A percentile compares a stretch with the other conserved stretches of the same genome.
phyloP scores from a whole-genome alignment of 345 rosid genomes.

The Citropsis articulata region DNA sequence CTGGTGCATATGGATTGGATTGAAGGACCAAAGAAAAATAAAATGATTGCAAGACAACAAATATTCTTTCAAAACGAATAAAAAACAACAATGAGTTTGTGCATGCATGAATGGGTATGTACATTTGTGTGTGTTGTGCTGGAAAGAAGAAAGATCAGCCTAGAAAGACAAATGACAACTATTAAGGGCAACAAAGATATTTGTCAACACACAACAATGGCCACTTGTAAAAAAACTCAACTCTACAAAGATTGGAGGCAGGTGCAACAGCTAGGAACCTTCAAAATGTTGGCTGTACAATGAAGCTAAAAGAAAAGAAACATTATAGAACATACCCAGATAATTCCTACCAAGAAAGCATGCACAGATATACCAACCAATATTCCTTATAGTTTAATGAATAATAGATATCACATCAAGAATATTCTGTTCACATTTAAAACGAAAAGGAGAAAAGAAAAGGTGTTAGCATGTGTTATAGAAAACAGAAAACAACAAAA shows the following conservation, averaged over 20 bases:
- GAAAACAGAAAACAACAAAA: conserved; percentile 11
- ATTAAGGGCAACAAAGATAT: conserved; percentile 21
- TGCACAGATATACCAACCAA: not conserved
- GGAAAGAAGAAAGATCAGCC: conserved; percentile 38
- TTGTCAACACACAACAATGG: conserved; percentile 20
- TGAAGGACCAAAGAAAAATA: not conserved
- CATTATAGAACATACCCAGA: not conserved
- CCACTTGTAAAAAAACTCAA: not conserved
- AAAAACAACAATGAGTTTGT: conserved; percentile 1
- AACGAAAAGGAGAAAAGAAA: conserved; percentile 5
- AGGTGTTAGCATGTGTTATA: not conserved
- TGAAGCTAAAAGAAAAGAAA: conserved; percentile 17
- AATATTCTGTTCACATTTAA: conserved; percentile 17
- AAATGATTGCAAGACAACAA: not conserved
- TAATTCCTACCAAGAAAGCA: not conserved
- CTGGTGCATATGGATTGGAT: not conserved
- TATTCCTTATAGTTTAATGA: not conserved
- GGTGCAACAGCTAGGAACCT: conserved; percentile 45
- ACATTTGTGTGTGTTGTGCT: conserved; percentile 20
- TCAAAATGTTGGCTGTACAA: conserved; percentile 27
- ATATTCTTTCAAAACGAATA: conserved; percentile 1
- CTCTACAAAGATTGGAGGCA: conserved; percentile 8
- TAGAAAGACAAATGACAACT: conserved; percentile 53
- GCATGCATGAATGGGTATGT: conserved; percentile 11
- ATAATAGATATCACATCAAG: not conserved